These are phyloP conservation scores for Aspergillus carbonarius DNA, from an alignment of 2,329 filamentous ascomycete genomes.

Conservation along the genomic window DNA sequence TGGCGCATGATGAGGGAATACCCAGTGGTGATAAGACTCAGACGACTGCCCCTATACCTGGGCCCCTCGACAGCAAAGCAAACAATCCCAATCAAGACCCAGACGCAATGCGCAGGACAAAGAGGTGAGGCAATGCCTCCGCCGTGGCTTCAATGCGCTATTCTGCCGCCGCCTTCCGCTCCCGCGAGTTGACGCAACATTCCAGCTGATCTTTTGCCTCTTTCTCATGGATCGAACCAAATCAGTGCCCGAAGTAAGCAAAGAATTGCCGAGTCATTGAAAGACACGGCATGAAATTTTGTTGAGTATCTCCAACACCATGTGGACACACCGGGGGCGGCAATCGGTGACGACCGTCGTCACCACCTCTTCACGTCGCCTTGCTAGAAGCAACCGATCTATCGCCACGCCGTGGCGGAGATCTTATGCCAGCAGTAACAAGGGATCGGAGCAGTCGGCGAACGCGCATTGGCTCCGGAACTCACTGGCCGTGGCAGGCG, in stretches of 20 bases:
- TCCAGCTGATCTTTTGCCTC: conserved; percentile 11
- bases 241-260: not conserved
- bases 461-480: conserved; percentile 32
- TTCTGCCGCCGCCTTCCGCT: conserved; percentile 38
- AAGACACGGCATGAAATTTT: conserved; percentile 1
- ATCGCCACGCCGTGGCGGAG: conserved; percentile 26
- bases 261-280: not conserved
- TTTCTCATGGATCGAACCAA: not conserved
- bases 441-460: conserved; percentile 12
- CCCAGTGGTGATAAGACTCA: not conserved
- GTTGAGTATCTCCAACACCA: conserved; percentile 15
- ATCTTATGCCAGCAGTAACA: conserved; percentile 30
- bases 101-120: not conserved
- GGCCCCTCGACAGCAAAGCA: not conserved
- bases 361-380: conserved; percentile 23
- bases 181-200: conserved; percentile 28
- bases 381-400: conserved; percentile 20
- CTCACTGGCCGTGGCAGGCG: conserved; percentile 31
- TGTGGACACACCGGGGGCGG: conserved; percentile 30
- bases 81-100: not conserved
- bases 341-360: conserved; percentile 23
- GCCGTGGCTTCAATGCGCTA: conserved; percentile 26
- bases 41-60: not conserved
- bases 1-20: conserved; percentile 24
- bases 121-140: conserved; percentile 3